Evolutionary conservation across 345 rosid species (phyloP).

Genomic region (Brassica nigra): DNA sequence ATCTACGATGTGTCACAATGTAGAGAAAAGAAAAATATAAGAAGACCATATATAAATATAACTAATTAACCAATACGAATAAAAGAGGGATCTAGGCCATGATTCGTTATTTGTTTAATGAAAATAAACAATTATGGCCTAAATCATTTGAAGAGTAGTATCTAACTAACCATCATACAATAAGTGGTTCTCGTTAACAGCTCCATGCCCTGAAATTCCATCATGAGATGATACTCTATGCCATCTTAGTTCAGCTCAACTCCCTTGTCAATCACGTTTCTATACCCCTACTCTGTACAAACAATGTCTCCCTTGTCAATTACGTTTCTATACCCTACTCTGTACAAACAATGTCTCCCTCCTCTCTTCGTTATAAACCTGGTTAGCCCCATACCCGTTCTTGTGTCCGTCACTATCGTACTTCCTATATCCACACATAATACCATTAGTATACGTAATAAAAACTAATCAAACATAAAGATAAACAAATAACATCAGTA

Average conservation of each 20-base stretch:
- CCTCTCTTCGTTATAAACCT: conserved; percentile 71
- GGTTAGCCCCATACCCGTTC: conserved; percentile 78
- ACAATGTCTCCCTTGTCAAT: conserved; percentile 92
- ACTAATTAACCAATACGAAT: background rate
- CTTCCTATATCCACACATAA: conserved; percentile 23
- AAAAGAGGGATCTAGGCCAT: background rate
- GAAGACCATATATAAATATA: background rate
- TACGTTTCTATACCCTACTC: conserved; percentile 91
- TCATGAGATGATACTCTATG: conserved; percentile 83
- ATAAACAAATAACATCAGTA: background rate
- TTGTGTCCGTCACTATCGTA: conserved; percentile 82
- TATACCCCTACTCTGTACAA: conserved; percentile 87
- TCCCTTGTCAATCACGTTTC: conserved; percentile 95
- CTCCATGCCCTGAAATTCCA: conserved; percentile 99
- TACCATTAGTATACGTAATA: background rate
- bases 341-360: conserved; percentile 84
- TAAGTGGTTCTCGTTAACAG: conserved; percentile 87
- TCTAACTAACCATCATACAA: conserved; percentile 69
- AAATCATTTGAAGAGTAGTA: background rate
- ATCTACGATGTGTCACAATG: conserved; percentile 43
- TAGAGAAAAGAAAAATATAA: background rate
- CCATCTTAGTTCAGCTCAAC: conserved; percentile 73
- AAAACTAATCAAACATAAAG: background rate
- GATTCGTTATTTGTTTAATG: background rate
- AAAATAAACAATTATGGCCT: background rate